Base-by-base conservation (phyloP, 2,329 filamentous ascomycete genomes). In the Paramyrothecium roridum region DNA sequence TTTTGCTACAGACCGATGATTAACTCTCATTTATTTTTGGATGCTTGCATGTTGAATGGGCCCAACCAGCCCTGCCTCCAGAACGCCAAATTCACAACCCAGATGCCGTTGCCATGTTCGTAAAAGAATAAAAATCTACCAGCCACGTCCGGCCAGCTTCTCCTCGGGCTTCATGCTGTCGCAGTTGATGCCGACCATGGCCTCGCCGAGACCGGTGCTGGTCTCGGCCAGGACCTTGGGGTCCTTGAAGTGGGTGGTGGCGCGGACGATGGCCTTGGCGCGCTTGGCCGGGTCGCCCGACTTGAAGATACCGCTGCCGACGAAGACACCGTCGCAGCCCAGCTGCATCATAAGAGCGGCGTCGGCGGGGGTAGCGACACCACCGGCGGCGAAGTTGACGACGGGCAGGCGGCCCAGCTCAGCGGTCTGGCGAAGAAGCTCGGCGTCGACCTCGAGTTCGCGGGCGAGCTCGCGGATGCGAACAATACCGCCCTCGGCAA, bases 281-380 rank as follows among this genome's bases (percentile, higher is more conserved):
- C 95, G 81, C 85, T 93, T 91, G 48, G 88, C 86, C 21, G 95
- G 90, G 73, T 98, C 88, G 19, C 93, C 93, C 6, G 86, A 91
- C 85, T 98, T 98, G 85, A 99, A 99, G 74, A 98, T 98, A 26
- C 95, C 95, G 56, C 87, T 92, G 26, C 95, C 95, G 37, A 99
- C 95, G 70, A 99, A 99, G 37, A 99, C 95, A 56, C 95, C 95
- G 69, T 99, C 95, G 70, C 95, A 98, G 57, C 95, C 95, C 61
- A 99, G 80, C 81, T 98, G 93, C 95, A 99, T 99, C 93, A 99
- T 77, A 57, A 99, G 80, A 2, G 95, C 95, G 1, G 95, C 95
- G 74, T 99, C 95, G 0, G 95, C 95, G 0, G 95, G 95, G 1
- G 95, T 99, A n/a, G 95, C 95, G n/a, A 99, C 90, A 56, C 95